Evolutionary conservation across 31 red algal genomes (phyloP).

Genomic region (Porphyra umbilicalis): DNA sequence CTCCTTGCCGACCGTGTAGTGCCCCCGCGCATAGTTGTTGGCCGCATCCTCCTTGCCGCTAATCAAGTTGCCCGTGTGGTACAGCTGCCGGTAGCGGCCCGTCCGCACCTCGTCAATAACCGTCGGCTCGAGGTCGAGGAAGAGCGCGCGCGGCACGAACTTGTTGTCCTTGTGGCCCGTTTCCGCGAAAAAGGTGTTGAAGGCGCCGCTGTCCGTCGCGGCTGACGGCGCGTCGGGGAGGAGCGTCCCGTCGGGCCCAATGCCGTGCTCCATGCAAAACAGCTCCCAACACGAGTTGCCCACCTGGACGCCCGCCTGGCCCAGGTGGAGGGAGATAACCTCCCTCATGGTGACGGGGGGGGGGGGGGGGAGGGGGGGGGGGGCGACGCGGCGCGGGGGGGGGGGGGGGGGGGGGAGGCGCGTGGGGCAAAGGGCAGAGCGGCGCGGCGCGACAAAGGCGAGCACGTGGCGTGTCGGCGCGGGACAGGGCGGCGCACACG

Average conservation of each 20-base stretch:
- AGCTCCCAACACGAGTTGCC: constrained; percentile 99
- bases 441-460: not conserved
- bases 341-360: constrained; percentile 66
- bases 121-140: constrained; percentile 98
- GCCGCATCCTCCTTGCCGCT: constrained; percentile 98
- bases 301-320: constrained; percentile 97
- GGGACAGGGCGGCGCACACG: not conserved
- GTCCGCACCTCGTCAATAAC: constrained; percentile 98
- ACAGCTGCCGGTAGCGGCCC: constrained; percentile 80
- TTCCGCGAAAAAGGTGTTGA: constrained; percentile 98
- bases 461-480: not conserved
- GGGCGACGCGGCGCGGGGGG: not conserved
- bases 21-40: constrained; percentile 99
- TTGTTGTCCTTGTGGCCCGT: constrained; percentile 57
- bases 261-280: constrained; percentile 98
- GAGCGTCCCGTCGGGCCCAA: constrained; percentile 76
- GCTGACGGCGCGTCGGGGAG: not conserved
- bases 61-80: constrained; percentile 98
- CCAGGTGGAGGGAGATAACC: constrained; percentile 98
- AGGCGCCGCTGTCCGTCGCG: constrained; percentile 52
- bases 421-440: not conserved
- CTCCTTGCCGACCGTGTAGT: constrained; percentile 99
- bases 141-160: constrained; percentile 93
- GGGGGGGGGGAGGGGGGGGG: not conserved
- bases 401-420: not conserved